Conservation (phyloP, 1,284 basidiomycete species). For the Fomitopsis pinicola region DNA sequence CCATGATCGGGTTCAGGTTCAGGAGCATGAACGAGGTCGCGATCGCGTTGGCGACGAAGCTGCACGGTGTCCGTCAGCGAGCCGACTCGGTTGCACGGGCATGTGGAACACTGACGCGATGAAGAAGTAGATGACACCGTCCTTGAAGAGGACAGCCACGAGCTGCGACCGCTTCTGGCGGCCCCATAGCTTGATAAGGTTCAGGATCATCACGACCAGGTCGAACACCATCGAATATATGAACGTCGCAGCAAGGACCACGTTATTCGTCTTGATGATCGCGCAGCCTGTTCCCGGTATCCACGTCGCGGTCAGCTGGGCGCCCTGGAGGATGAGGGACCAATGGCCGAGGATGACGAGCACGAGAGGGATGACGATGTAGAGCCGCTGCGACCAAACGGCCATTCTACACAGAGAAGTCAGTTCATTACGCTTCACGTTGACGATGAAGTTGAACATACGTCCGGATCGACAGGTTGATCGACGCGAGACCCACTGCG, state of each 20-base stretch:
- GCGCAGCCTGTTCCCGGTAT: constrained; percentile 39
- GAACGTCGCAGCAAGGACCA: constrained; percentile 44
- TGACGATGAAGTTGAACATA: constrained; percentile 29
- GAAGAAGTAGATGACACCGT: constrained; percentile 30
- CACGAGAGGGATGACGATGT: constrained; percentile 50
- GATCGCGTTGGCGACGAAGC: constrained; percentile 26
- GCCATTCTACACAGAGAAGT: constrained; percentile 47
- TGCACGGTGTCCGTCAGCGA: not conserved
- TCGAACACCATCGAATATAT: constrained; percentile 62
- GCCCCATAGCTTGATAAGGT: constrained; percentile 38
- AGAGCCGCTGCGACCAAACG: constrained; percentile 60
- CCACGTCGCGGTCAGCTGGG: constrained; percentile 51
- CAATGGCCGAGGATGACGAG: constrained; percentile 57
- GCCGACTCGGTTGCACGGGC: not conserved
- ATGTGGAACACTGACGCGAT: constrained; percentile 20
- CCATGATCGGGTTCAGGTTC: constrained; percentile 30
- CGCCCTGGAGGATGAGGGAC: constrained; percentile 40
- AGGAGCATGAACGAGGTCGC: constrained; percentile 30
- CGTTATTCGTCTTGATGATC: constrained; percentile 54
- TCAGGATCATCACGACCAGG: constrained; percentile 55
- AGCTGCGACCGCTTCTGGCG: constrained; percentile 26
- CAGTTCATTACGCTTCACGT: not conserved
- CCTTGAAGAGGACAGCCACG: constrained; percentile 27
- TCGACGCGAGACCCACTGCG: constrained; percentile 69
- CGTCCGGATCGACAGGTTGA: constrained; percentile 78